These are phyloP conservation scores for Colletotrichum orbiculare DNA, from an alignment of 2,329 filamentous ascomycete species.

Conservation along the genomic window DNA sequence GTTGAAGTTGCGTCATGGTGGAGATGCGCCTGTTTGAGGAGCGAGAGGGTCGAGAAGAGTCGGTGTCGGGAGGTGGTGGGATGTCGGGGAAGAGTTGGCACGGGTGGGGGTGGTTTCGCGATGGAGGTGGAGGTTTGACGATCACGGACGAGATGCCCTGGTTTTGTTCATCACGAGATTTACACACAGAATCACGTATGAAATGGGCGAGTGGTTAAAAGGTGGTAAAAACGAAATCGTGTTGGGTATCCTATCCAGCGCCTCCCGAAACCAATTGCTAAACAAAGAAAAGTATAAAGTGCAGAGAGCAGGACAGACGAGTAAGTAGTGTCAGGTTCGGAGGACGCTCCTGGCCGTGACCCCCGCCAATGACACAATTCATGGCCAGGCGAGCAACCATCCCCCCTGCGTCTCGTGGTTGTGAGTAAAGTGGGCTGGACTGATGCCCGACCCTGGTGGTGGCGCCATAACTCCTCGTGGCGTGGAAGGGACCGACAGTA, in stretches of 20 bases:
- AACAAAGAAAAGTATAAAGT: not conserved
- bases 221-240: not conserved
- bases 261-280: conserved; percentile 2
- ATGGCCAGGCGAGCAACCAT: not conserved
- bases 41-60: conserved; percentile 21
- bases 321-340: conserved; percentile 4
- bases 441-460: conserved; percentile 26
- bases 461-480: conserved; percentile 10
- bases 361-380: conserved; percentile 22
- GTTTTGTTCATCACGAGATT: not conserved
- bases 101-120: not conserved
- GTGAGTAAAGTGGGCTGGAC: conserved; percentile 21
- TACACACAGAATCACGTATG: not conserved
- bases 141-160: not conserved
- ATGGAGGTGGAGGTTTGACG: not conserved
- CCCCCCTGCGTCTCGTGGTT: conserved; percentile 7
- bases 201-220: not conserved
- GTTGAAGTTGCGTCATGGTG: no score
- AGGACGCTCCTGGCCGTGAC: conserved; percentile 9
- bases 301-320: not conserved
- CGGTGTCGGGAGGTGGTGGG: not conserved
- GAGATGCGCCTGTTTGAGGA: not conserved
- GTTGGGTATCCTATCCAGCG: conserved; percentile 31
- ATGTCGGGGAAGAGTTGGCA: not conserved
- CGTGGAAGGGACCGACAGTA: no score